Evolutionary conservation across 768 basidiomycete genomes (phyloP).

Genomic region (Amanita pallidorosea): DNA sequence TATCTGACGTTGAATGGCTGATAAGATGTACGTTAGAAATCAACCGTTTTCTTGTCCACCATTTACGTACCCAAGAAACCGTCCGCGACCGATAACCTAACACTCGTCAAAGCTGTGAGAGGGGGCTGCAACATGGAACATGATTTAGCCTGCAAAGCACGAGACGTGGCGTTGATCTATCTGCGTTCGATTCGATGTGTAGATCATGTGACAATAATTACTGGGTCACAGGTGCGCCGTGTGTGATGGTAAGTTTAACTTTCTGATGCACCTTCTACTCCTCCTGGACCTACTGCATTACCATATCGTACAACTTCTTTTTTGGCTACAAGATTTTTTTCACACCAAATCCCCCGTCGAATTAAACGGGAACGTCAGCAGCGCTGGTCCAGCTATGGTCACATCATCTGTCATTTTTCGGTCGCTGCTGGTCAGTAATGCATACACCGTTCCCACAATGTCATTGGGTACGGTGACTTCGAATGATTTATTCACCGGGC

Average conservation of each 20-base stretch:
- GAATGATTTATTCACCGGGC: background rate
- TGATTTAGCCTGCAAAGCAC: too few relatives aligned
- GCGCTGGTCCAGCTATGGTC: constrained; percentile 47
- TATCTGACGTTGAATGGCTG: constrained; percentile 39
- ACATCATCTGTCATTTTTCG: constrained; percentile 28
- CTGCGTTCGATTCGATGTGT: too few relatives aligned
- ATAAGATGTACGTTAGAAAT: background rate
- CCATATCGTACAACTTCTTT: background rate
- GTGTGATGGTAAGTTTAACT: too few relatives aligned
- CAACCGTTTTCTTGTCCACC: background rate
- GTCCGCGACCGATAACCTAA: too few relatives aligned
- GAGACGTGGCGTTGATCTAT: too few relatives aligned
- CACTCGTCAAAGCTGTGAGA: too few relatives aligned
- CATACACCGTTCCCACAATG: constrained; percentile 40
- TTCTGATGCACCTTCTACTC: too few relatives aligned
- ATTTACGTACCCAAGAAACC: background rate
- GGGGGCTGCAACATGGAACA: too few relatives aligned
- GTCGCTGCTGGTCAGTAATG: constrained; percentile 26
- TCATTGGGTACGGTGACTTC: constrained; percentile 20
- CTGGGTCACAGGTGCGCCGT: too few relatives aligned
- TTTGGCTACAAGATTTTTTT: background rate
- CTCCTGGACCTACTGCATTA: too few relatives aligned
- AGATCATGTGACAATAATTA: too few relatives aligned
- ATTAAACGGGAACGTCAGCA: constrained; percentile 30
- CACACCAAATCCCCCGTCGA: constrained; percentile 9